Evolutionary conservation across 2,329 filamentous ascomycete genomes (phyloP).

Genomic region (Beauveria medogensis): DNA sequence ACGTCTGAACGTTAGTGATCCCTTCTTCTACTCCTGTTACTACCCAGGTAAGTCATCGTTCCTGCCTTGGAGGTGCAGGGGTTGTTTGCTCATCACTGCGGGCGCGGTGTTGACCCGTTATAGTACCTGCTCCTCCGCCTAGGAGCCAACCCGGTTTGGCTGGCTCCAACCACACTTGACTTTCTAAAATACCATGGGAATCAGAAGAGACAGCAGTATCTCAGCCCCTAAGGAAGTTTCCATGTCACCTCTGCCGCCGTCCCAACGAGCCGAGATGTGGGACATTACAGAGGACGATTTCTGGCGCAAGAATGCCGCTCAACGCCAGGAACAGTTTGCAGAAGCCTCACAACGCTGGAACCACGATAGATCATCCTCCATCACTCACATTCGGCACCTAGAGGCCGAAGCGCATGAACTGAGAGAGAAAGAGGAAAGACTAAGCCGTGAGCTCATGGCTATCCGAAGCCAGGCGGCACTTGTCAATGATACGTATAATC

Average conservation of each 20-base stretch:
- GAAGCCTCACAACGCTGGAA: slow-evolving; percentile 17
- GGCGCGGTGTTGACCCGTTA: neutral
- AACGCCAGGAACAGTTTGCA: slow-evolving; percentile 18
- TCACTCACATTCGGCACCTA: neutral
- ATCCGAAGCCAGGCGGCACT: neutral
- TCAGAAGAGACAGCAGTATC: neutral
- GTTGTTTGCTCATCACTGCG: neutral
- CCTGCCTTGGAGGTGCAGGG: neutral
- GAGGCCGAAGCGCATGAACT: neutral
- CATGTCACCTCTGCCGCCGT: neutral
- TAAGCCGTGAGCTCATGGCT: neutral
- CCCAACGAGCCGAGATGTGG: slow-evolving; percentile 20
- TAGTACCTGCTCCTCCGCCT: neutral
- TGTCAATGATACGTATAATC: neutral
- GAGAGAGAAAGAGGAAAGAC: neutral
- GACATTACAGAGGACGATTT: slow-evolving; percentile 28
- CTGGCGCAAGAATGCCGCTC: slow-evolving; percentile 22
- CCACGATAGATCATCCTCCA: neutral
- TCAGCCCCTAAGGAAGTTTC: neutral
- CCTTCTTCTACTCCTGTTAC: neutral
- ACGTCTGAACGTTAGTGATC: neutral
- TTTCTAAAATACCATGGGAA: neutral
- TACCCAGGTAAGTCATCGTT: neutral
- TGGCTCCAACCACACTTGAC: neutral
- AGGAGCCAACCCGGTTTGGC: neutral